Percentiles rank a stretch among this genome's conserved stretches.
Evolutionary conservation across 2,329 filamentous ascomycete species (phyloP).

Genomic region (Chaetomium sp.): DNA sequence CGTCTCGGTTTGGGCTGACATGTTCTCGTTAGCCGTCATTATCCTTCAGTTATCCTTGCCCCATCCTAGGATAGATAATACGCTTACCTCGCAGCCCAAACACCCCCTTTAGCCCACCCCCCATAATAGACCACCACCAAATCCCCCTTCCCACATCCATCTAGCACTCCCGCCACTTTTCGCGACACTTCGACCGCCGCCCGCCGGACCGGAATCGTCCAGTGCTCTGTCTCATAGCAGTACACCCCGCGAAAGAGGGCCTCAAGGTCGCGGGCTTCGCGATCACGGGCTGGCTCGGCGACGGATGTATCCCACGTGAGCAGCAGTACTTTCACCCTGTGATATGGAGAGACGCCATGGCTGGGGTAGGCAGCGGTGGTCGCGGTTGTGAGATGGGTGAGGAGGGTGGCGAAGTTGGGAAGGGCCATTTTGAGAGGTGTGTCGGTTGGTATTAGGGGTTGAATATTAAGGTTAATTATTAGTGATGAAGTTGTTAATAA

Average conservation of each 20-base stretch:
- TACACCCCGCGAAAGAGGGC: slow-evolving; percentile 16
- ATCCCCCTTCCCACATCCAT: slow-evolving; percentile 11
- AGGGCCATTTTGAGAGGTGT: no score
- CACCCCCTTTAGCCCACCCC: background rate
- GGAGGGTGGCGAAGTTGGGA: no score
- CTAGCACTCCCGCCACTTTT: slow-evolving; percentile 10
- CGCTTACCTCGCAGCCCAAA: no score
- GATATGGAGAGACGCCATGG: no score
- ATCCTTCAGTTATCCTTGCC: no score
- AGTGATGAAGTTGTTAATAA: no score
- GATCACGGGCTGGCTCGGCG: slow-evolving; percentile 3
- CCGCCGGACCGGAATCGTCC: slow-evolving; percentile 17
- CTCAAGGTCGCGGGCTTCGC: slow-evolving; percentile 10
- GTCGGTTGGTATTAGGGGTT: no score
- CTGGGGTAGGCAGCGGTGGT: no score
- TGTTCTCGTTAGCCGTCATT: no score
- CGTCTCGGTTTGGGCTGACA: slow-evolving; percentile 9
- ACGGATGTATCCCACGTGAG: slow-evolving; percentile 13
- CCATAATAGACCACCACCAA: slow-evolving; percentile 19
- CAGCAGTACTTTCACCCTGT: slow-evolving; percentile 17
- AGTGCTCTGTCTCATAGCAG: slow-evolving; percentile 16
- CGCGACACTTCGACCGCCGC: slow-evolving; percentile 10
- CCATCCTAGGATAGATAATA: no score
- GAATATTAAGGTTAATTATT: no score
- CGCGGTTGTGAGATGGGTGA: no score